phyloP scores from a whole-genome alignment of 2,329 filamentous ascomycete species.

The Geosmithia putterillii region DNA sequence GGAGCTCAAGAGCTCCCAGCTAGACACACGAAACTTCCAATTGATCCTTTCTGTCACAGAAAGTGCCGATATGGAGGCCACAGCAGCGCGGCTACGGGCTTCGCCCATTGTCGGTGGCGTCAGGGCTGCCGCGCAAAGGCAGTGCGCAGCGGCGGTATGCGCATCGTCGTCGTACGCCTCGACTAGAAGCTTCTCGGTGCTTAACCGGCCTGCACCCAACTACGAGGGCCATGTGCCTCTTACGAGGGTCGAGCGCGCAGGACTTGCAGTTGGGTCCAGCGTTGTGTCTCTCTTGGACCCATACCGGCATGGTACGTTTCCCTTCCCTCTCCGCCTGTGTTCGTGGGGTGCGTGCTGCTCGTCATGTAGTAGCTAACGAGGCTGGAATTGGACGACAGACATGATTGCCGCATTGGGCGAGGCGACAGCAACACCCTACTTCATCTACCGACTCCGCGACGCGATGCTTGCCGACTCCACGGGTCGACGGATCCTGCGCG shows the following conservation, averaged over 20 bases:
- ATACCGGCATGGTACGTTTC: conserved; percentile 54
- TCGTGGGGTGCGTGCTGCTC: too few species aligned
- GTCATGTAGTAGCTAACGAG: neutral
- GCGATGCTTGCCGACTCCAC: conserved; percentile 79
- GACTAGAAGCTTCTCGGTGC: conserved; percentile 54
- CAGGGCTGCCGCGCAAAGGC: neutral
- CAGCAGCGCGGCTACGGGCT: neutral
- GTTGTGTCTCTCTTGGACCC: conserved; percentile 59
- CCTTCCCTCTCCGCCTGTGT: neutral
- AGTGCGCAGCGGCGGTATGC: too few species aligned
- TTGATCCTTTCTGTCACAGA: neutral
- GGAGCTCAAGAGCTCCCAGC: too few species aligned
- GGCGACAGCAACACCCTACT: conserved; percentile 87
- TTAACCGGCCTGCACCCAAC: conserved; percentile 74
- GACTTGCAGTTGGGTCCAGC: conserved; percentile 54
- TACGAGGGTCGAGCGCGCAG: conserved; percentile 61
- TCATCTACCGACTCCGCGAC: conserved; percentile 81
- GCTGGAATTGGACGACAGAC: conserved; percentile 38
- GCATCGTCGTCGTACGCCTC: neutral
- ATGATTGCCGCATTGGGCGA: conserved; percentile 92
- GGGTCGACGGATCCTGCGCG: conserved; percentile 81
- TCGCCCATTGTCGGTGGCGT: neutral
- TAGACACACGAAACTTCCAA: too few species aligned
- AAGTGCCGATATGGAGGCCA: neutral
- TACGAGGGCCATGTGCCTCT: conserved; percentile 91